A percentile compares a stretch with the other conserved stretches of the same genome.
Evolutionary conservation across 75 land plant genomes (phyloP).

Genomic region (Picea sitchensis): DNA sequence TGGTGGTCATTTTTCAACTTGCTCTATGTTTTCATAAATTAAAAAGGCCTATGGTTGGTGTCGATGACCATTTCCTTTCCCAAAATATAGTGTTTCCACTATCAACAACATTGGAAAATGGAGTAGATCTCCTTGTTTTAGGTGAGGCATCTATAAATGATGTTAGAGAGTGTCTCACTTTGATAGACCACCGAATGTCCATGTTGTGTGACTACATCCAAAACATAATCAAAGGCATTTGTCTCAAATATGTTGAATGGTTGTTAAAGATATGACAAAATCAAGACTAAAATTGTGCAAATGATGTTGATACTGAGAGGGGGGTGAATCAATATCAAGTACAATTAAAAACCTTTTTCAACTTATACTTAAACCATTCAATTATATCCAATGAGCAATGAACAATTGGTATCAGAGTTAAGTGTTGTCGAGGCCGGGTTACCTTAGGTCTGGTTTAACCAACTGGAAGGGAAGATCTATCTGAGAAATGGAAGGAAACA

Average conservation of each 20-base stretch:
- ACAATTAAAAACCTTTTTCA: too few relatives aligned
- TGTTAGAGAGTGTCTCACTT: background rate
- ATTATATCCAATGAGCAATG: too few relatives aligned
- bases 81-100: background rate
- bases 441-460: too few relatives aligned
- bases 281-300: background rate
- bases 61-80: background rate
- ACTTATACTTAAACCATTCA: too few relatives aligned
- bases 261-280: background rate
- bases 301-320: too few relatives aligned
- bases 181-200: background rate
- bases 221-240: background rate
- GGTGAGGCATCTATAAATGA: background rate
- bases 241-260: background rate
- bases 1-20: background rate
- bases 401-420: too few relatives aligned
- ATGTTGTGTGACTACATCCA: background rate
- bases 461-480: too few relatives aligned
- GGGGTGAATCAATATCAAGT: too few relatives aligned
- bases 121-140: background rate
- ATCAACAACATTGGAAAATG: background rate
- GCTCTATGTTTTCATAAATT: background rate
- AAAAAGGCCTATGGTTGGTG: too few relatives aligned
- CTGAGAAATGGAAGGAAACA: too few relatives aligned
- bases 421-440: too few relatives aligned